phyloP scores from a whole-genome alignment of 768 basidiomycete species.

The Russula ochroleuca region DNA sequence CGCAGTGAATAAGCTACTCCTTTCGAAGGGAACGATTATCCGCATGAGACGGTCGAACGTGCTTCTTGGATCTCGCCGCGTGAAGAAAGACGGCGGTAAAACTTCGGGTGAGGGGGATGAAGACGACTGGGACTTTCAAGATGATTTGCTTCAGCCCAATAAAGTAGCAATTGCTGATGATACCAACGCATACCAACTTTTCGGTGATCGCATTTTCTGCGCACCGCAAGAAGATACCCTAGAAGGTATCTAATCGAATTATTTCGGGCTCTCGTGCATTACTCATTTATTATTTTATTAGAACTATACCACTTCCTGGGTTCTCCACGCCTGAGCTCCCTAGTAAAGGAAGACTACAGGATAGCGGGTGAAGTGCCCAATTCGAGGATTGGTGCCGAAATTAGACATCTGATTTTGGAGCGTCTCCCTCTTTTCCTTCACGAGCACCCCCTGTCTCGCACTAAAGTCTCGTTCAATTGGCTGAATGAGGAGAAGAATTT shows the following conservation, averaged over 20 bases:
- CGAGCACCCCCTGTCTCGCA: slow-evolving; percentile 70
- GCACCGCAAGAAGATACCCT: slow-evolving; percentile 89
- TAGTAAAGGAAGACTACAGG: slow-evolving; percentile 76
- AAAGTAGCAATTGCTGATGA: slow-evolving; percentile 86
- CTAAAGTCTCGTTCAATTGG: slow-evolving; percentile 62
- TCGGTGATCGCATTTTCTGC: slow-evolving; percentile 68
- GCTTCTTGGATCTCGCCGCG: slow-evolving; percentile 68
- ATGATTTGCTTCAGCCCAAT: slow-evolving; percentile 64
- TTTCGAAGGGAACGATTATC: slow-evolving; percentile 48
- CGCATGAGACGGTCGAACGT: slow-evolving; percentile 70
- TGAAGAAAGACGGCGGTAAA: slow-evolving; percentile 38
- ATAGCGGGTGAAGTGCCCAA: slow-evolving; percentile 49
- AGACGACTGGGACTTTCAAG: slow-evolving; percentile 67
- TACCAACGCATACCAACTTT: slow-evolving; percentile 71
- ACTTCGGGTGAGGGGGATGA: slow-evolving; percentile 50
- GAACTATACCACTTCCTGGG: slow-evolving; percentile 78
- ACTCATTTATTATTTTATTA: slow-evolving; percentile 30
- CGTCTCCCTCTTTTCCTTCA: slow-evolving; percentile 87
- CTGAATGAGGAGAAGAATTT: slow-evolving; percentile 61
- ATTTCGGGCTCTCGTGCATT: not conserved
- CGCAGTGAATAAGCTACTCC: slow-evolving; percentile 61
- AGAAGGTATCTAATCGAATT: slow-evolving; percentile 51
- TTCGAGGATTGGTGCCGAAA: slow-evolving; percentile 47
- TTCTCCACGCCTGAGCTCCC: slow-evolving; percentile 60
- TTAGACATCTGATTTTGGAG: slow-evolving; percentile 66